Evolutionary conservation across 768 basidiomycete genomes (phyloP), one percentile per base, ranked within the genome.

Genomic region (Leccinum sublutescens): DNA sequence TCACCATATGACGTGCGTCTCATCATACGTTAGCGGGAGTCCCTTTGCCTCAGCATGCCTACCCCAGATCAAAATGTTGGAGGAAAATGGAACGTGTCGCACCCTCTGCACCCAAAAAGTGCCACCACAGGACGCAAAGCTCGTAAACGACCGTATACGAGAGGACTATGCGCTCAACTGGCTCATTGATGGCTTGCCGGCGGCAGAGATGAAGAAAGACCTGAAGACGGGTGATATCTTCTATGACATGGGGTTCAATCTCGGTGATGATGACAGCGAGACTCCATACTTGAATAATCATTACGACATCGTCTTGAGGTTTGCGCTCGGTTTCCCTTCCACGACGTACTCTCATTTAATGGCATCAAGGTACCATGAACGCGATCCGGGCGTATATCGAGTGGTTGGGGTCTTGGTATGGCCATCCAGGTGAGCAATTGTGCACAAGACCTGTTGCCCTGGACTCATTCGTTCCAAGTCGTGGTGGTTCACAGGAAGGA

Each of bases 131-230:
- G 88, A 95, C 60, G 88, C 90, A 11, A 87, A 84, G 66, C 97
- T 97, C 72, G 88, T 98, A 68, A 95, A 96, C 64, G 86, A 91
- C 57, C 88, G 94, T 54, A 94, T 97, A 70, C 81, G 82, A 48
- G 95, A 98, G 71, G 91, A 93, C 68, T 97, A 98, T 68, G 91
- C 92, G 2, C 77, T 97, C 56, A 97, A 97, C 67, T 96, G 95
- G 89, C 86, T 98, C 33, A 78, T 98, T 43, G 96, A 98, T 66
- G 95, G 95, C 12, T 81, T 98, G 29, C 96, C 95, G 2, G 92
- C 91, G 6, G 92, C 93, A 15, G 94, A 97, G 75, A 91, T 93
- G 89, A 95, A 93, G 74, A 75, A 79, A 36, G 94, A 97, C 70
- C 67, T 77, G 49, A 83, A 88, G 65, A 92, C 85, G 3, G 83